Evolutionary conservation across 768 basidiomycete species (phyloP).

Genomic region (Pisolithus albus): DNA sequence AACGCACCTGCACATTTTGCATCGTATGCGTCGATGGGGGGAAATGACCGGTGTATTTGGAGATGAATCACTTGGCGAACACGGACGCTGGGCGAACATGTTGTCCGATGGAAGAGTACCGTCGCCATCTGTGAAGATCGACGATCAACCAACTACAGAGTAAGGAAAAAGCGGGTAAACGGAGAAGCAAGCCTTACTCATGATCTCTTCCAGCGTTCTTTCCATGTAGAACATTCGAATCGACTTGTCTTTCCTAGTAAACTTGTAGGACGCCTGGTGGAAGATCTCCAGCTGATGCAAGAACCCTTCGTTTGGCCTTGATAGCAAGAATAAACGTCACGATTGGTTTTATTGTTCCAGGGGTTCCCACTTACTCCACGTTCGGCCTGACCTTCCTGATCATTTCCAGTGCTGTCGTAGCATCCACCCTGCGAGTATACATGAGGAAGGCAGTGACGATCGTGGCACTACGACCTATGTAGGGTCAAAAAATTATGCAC

Average conservation of each 20-base stretch:
- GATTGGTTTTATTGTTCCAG: not conserved
- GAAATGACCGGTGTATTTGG: constrained; percentile 52
- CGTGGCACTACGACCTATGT: constrained; percentile 73
- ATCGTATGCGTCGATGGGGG: constrained; percentile 66
- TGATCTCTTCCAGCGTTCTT: constrained; percentile 61
- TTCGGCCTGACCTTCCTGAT: constrained; percentile 60
- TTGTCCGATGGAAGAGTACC: constrained; percentile 55
- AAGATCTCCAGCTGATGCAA: constrained; percentile 76
- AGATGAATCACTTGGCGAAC: constrained; percentile 53
- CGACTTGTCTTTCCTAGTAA: constrained; percentile 58
- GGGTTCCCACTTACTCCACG: constrained; percentile 50
- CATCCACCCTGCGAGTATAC: constrained; percentile 55
- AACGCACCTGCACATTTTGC: constrained; percentile 81
- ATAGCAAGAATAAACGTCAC: constrained; percentile 1
- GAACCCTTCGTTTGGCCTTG: constrained; percentile 84
- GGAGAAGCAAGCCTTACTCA: constrained; percentile 47
- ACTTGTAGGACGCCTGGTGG: constrained; percentile 61
- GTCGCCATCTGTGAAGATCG: constrained; percentile 54
- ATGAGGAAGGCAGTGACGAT: constrained; percentile 88
- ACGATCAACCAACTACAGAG: constrained; percentile 4
- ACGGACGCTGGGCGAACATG: constrained; percentile 74
- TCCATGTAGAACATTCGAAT: constrained; percentile 83
- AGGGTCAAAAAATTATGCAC: constrained; percentile 4
- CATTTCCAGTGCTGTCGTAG: constrained; percentile 57
- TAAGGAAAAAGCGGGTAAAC: not conserved